Percentiles rank a stretch among this genome's conserved stretches.
phyloP scores from a whole-genome alignment of 176 grass and related monocot genomes.

The Triticum dicoccoides region DNA sequence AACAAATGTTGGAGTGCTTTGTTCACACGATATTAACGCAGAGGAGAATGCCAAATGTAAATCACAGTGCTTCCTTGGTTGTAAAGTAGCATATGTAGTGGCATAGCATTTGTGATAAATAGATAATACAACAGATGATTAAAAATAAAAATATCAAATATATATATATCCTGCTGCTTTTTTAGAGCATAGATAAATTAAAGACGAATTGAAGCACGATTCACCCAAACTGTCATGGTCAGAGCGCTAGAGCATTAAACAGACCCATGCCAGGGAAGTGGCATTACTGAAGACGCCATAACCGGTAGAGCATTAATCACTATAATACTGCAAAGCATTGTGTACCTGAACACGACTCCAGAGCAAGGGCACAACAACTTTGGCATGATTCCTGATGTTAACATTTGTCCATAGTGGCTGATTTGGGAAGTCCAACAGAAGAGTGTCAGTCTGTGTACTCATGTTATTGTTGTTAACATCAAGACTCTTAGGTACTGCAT shows the following conservation, averaged over 20 bases:
- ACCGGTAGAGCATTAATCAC: neutral
- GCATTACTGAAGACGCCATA: neutral
- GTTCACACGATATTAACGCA: slow-evolving; percentile 12
- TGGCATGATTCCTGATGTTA: slow-evolving; percentile 87
- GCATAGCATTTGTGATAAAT: neutral
- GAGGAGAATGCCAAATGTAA: neutral
- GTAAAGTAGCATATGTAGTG: neutral
- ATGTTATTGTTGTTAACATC: slow-evolving; percentile 91
- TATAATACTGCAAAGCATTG: slow-evolving; percentile 9
- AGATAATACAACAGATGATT: neutral
- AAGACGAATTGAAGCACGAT: slow-evolving; percentile 3
- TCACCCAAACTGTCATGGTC: neutral
- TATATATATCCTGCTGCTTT: neutral
- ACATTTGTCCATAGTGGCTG: slow-evolving; percentile 99
- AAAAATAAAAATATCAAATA: neutral
- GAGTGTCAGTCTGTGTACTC: slow-evolving; percentile 96
- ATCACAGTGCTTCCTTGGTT: neutral
- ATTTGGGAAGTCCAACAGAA: slow-evolving; percentile 94
- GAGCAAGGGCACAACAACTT: slow-evolving; percentile 90
- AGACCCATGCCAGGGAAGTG: neutral
- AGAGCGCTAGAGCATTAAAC: neutral
- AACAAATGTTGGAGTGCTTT: neutral
- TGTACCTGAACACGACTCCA: slow-evolving; percentile 99
- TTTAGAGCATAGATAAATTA: slow-evolving; percentile 16
- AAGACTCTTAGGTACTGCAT: slow-evolving; percentile 96